Evolutionary conservation across 2,329 filamentous ascomycete species (phyloP).

Genomic region (Salinomyces thailandicus): DNA sequence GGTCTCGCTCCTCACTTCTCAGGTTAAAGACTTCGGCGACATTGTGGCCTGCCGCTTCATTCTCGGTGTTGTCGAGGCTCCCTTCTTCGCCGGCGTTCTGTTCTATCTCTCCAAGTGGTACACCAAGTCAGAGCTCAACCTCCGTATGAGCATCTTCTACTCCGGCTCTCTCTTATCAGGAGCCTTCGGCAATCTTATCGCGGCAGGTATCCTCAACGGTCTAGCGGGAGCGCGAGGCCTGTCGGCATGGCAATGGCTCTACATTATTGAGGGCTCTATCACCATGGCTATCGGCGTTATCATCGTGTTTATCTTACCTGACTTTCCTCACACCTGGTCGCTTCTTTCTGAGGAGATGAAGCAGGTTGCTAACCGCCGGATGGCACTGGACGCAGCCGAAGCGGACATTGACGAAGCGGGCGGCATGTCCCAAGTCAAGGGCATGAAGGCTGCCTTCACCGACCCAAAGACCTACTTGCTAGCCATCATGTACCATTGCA

Average conservation of each 20-base stretch:
- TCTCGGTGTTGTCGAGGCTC: slow-evolving; percentile 53
- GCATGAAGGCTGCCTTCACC: slow-evolving; percentile 41
- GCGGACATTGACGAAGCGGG: slow-evolving; percentile 40
- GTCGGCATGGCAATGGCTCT: slow-evolving; percentile 50
- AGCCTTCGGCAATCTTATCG: slow-evolving; percentile 56
- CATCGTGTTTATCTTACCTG: slow-evolving; percentile 20
- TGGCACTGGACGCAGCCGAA: slow-evolving; percentile 42
- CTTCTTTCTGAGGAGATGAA: slow-evolving; percentile 36
- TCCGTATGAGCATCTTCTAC: slow-evolving; percentile 57
- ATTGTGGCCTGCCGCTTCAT: slow-evolving; percentile 41
- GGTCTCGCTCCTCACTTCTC: slow-evolving; percentile 43
- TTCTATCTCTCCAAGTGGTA: slow-evolving; percentile 60
- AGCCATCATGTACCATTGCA: slow-evolving; percentile 36
- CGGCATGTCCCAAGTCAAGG: slow-evolving; percentile 38
- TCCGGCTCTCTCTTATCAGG: slow-evolving; percentile 59
- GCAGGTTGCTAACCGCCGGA: slow-evolving; percentile 36
- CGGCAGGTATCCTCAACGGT: slow-evolving; percentile 53
- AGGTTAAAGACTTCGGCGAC: slow-evolving; percentile 18
- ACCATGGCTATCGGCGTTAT: slow-evolving; percentile 42
- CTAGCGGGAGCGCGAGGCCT: slow-evolving; percentile 50
- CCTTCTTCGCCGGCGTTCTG: slow-evolving; percentile 34
- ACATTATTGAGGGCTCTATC: slow-evolving; percentile 59
- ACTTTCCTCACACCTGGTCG: slow-evolving; percentile 34
- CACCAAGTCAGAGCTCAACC: slow-evolving; percentile 54
- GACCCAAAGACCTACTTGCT: slow-evolving; percentile 43